These are phyloP conservation scores for Elsinoe ampelina DNA, from an alignment of 2,329 filamentous ascomycete species.

Conservation along the genomic window DNA sequence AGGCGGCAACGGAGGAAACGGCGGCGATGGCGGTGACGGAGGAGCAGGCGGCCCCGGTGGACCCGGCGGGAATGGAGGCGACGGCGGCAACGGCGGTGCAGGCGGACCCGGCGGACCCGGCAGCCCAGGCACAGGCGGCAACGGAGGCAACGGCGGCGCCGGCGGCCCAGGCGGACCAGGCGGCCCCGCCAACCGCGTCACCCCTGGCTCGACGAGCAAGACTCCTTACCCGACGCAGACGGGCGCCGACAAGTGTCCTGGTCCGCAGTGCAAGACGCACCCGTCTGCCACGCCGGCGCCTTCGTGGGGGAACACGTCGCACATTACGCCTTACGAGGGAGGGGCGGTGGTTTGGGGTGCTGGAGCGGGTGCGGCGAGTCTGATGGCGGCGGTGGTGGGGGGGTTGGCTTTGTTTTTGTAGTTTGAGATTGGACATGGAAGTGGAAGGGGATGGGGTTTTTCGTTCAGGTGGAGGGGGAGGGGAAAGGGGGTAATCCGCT, in stretches of 20 bases:
- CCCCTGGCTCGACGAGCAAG: background rate
- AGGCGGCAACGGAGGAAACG: conserved; percentile 12
- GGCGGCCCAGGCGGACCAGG: conserved; percentile 10
- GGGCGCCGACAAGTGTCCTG: background rate
- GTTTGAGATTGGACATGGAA: background rate
- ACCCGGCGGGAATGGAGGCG: background rate
- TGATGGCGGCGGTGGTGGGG: background rate
- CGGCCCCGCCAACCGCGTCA: conserved; percentile 3
- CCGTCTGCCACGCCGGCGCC: conserved; percentile 3
- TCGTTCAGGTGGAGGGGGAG: background rate
- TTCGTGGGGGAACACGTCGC: conserved; percentile 1
- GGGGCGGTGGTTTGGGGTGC: background rate
- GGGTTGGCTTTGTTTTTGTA: background rate
- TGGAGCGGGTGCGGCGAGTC: background rate
- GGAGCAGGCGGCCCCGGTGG: conserved; percentile 11
- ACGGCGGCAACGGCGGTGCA: conserved; percentile 11
- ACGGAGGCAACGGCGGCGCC: conserved; percentile 14
- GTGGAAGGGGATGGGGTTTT: too few relatives aligned
- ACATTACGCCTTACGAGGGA: conserved; percentile 5
- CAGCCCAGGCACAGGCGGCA: conserved; percentile 12
- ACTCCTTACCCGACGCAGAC: background rate
- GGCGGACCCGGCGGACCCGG: conserved; percentile 9
- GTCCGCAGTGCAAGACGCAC: background rate
- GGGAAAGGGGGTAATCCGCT: background rate
- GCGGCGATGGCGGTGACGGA: conserved; percentile 12